These are phyloP conservation scores for Entrophospora sp. DNA, from an alignment of 192 early-diverging fungal genomes.

Conservation along the genomic window DNA sequence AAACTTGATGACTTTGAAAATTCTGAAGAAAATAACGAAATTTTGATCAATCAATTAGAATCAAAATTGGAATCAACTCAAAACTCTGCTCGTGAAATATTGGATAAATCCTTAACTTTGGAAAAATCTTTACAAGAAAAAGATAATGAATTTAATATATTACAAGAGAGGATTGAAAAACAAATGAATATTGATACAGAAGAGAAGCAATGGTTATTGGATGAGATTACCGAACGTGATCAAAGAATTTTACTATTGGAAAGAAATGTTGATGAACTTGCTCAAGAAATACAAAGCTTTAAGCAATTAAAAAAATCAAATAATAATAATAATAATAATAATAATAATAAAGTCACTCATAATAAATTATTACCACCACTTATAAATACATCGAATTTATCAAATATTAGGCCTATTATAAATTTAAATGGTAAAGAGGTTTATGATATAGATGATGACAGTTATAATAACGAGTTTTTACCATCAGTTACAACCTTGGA, in stretches of 20 bases:
- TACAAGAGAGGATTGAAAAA: background rate
- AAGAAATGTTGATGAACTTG: background rate
- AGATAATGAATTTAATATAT: conserved; percentile 8
- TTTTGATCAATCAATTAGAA: too few relatives aligned
- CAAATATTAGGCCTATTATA: too few relatives aligned
- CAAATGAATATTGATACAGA: too few relatives aligned
- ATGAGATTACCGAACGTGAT: background rate
- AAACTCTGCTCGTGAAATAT: background rate
- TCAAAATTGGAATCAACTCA: conserved; percentile 7
- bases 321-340: background rate
- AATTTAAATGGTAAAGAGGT: too few relatives aligned
- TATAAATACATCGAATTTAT: too few relatives aligned
- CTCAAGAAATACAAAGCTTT: background rate
- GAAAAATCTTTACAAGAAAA: conserved; percentile 13
- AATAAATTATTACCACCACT: background rate
- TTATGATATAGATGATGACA: too few relatives aligned
- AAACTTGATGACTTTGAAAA: too few relatives aligned
- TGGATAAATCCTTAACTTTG: background rate
- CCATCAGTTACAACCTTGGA: too few relatives aligned
- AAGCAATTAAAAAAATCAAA: background rate
- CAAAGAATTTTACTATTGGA: background rate
- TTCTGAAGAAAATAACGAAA: too few relatives aligned
- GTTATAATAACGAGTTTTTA: too few relatives aligned
- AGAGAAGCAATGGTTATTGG: background rate
- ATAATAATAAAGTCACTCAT: too few relatives aligned